Conservation (phyloP, 2,329 filamentous ascomycete species). For the Fusarium compactum region DNA sequence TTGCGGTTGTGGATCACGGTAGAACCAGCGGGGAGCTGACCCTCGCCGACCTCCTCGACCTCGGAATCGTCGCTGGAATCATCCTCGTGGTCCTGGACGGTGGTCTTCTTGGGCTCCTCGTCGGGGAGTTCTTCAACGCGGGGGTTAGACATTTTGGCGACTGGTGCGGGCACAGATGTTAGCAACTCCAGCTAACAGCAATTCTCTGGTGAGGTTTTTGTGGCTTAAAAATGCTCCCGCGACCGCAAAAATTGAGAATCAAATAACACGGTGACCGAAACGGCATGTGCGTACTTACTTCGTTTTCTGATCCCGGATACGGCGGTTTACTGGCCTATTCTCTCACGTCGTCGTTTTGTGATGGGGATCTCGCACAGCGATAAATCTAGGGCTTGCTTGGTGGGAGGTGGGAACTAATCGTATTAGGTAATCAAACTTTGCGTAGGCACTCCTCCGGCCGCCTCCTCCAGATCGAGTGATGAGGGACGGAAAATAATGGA, state of each 20-base stretch:
- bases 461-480: constrained; percentile 24
- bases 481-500: constrained; percentile 15
- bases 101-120: constrained; percentile 86
- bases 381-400: constrained; percentile 63
- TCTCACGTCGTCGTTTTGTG: constrained; percentile 56
- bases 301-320: constrained; percentile 52
- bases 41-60: constrained; percentile 85
- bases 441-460: constrained; percentile 13
- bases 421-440: constrained; percentile 56
- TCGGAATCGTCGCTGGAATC: constrained; percentile 80
- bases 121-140: constrained; percentile 98
- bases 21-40: constrained; percentile 82
- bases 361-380: constrained; percentile 54
- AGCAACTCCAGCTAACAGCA: constrained; percentile 40
- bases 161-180: constrained; percentile 50
- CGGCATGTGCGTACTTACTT: constrained; percentile 51
- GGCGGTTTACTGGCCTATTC: constrained; percentile 50
- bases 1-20: constrained; percentile 96
- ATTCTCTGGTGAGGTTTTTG: constrained; percentile 38
- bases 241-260: constrained; percentile 31
- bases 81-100: constrained; percentile 78
- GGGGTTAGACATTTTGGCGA: constrained; percentile 89
- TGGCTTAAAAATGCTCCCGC: constrained; percentile 33
- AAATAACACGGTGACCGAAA: constrained; percentile 23
- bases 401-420: constrained; percentile 53